These are phyloP conservation scores for Paramyrothecium sp. DNA, from an alignment of 2,329 filamentous ascomycete genomes.

Conservation along the genomic window DNA sequence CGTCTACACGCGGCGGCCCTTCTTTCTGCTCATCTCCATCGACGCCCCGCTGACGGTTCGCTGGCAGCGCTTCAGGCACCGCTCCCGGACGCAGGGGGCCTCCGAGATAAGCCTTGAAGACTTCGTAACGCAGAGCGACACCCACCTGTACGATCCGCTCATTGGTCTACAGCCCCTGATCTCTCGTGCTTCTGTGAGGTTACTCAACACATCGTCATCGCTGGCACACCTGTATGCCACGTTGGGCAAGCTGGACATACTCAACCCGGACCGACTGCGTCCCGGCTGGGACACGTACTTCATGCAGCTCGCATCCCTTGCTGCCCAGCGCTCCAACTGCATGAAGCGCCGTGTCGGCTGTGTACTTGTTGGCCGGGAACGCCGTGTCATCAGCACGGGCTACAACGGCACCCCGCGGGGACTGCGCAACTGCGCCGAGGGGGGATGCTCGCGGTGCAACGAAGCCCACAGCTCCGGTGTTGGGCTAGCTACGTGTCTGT, in stretches of 20 bases:
- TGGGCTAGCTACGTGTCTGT: slow-evolving; percentile 82
- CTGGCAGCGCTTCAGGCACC: slow-evolving; percentile 70
- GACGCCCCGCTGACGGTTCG: slow-evolving; percentile 85
- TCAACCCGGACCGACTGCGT: slow-evolving; percentile 75
- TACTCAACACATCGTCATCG: slow-evolving; percentile 80
- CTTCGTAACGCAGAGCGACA: slow-evolving; percentile 63
- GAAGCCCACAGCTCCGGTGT: slow-evolving; percentile 66
- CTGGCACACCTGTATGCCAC: slow-evolving; percentile 70
- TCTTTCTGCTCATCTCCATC: slow-evolving; percentile 89
- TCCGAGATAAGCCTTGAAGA: slow-evolving; percentile 45
- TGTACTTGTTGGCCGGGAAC: slow-evolving; percentile 78
- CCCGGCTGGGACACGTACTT: slow-evolving; percentile 98
- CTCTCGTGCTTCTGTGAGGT: slow-evolving; percentile 75
- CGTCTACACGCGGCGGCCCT: slow-evolving; percentile 74
- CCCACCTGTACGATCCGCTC: slow-evolving; percentile 68
- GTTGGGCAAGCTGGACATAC: slow-evolving; percentile 72
- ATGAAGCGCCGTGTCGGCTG: slow-evolving; percentile 98
- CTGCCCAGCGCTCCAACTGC: slow-evolving; percentile 88
- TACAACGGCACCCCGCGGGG: slow-evolving; percentile 97
- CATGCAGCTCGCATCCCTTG: slow-evolving; percentile 92
- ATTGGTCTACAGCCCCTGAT: slow-evolving; percentile 73
- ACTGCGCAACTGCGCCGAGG: slow-evolving; percentile 86
- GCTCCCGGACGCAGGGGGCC: slow-evolving; percentile 16
- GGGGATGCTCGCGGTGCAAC: slow-evolving; percentile 89
- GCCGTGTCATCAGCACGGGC: slow-evolving; percentile 87